Percentiles rank a stretch among this genome's conserved stretches.
Evolutionary conservation across 1,284 basidiomycete species (phyloP).

Genomic region (Cutaneotrichosporon cutaneum): DNA sequence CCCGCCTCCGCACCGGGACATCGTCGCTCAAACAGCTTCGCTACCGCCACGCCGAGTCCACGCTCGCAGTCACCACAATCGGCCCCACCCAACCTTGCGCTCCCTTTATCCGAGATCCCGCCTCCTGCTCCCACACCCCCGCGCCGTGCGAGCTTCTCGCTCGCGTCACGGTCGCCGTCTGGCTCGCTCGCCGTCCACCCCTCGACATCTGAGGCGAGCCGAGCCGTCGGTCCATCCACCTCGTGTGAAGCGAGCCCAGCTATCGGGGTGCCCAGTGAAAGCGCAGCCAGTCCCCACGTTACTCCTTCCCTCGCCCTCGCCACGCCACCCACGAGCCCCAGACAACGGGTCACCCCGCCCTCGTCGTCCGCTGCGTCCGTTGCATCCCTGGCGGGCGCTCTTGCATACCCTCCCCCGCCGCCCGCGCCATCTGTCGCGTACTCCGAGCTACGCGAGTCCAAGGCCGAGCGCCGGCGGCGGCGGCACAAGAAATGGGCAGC

Average conservation of each 20-base stretch:
- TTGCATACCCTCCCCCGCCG: background rate
- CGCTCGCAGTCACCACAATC: background rate
- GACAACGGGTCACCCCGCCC: background rate
- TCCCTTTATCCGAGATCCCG: too few relatives aligned
- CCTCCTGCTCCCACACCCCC: too few relatives aligned
- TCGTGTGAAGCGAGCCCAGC: background rate
- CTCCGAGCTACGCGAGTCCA: constrained; percentile 3
- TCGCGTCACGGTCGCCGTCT: background rate
- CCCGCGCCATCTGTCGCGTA: background rate
- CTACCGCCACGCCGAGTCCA: background rate
- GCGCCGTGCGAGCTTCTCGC: background rate
- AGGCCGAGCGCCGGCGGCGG: background rate
- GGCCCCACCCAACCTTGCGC: background rate
- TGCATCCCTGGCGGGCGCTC: background rate
- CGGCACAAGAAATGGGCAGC: background rate
- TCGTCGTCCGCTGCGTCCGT: background rate
- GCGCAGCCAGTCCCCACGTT: background rate
- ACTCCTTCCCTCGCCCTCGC: background rate
- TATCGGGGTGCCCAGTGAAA: background rate
- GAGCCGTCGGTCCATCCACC: background rate
- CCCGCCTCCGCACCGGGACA: background rate
- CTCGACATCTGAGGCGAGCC: background rate
- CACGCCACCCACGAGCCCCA: background rate
- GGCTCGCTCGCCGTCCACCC: background rate
- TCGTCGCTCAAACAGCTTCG: background rate